A percentile compares a stretch with the other conserved stretches of the same genome.
Evolutionary conservation across 1,284 basidiomycete genomes (phyloP).

Genomic region (Salmacisia buchloeana): DNA sequence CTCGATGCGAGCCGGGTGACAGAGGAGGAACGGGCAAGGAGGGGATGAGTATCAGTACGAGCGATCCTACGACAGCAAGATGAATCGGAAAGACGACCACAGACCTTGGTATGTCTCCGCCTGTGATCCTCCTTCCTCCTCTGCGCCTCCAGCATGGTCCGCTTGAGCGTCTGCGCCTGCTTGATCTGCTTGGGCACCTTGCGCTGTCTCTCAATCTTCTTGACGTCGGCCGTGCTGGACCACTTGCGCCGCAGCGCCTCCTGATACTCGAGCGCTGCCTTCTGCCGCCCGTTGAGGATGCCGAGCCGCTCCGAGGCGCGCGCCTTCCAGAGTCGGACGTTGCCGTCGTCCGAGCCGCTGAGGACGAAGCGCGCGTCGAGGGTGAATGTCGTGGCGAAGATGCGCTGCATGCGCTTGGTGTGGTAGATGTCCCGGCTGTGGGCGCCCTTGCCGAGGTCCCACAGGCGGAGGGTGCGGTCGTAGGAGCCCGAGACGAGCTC

Average conservation of each 20-base stretch:
- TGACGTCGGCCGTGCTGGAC: slow-evolving; percentile 75
- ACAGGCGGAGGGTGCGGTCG: slow-evolving; percentile 89
- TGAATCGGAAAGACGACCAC: too few relatives aligned
- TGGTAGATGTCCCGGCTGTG: slow-evolving; percentile 83
- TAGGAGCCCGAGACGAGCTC: slow-evolving; percentile 94
- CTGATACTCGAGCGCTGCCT: slow-evolving; percentile 86
- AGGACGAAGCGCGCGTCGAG: slow-evolving; percentile 88
- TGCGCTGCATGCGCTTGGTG: slow-evolving; percentile 98
- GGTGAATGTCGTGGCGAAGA: slow-evolving; percentile 59
- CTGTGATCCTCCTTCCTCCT: slow-evolving; percentile 90
- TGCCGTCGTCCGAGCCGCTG: slow-evolving; percentile 92
- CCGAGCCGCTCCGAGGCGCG: slow-evolving; percentile 88
- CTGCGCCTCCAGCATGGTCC: slow-evolving; percentile 83
- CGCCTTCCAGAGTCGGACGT: slow-evolving; percentile 93
- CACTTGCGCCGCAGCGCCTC: slow-evolving; percentile 82
- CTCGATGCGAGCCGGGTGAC: background rate
- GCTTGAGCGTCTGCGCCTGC: slow-evolving; percentile 78
- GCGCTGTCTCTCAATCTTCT: slow-evolving; percentile 72
- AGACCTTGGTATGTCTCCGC: slow-evolving; percentile 58
- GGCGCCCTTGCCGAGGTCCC: slow-evolving; percentile 79
- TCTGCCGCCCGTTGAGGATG: slow-evolving; percentile 81
- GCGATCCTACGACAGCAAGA: background rate
- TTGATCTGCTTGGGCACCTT: slow-evolving; percentile 86
- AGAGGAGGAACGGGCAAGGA: background rate
- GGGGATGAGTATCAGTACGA: background rate